Evolutionary conservation across 2,329 filamentous ascomycete genomes (phyloP), one percentile per base, ranked within the genome.

Genomic region (Drechslera avenae): DNA sequence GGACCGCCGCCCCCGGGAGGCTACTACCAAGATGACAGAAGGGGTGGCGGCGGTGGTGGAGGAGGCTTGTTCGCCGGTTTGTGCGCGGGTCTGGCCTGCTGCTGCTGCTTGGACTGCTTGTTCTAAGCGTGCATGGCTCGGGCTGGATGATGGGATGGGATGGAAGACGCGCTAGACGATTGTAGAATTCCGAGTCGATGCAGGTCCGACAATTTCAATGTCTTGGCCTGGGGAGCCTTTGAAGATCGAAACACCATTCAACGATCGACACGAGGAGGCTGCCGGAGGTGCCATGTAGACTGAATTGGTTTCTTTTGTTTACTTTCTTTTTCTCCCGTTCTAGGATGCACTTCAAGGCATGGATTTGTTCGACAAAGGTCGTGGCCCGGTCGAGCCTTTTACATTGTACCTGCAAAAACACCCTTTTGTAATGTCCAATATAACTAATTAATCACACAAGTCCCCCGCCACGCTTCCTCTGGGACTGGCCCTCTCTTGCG

Each of bases 91-190:
- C 55, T 80, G 65, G 78, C 79, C 31, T 80, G 78, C 60, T 81
- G 79, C 59, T 81, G 79, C 60, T 81, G 79, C 71, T 73, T 81
- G 68, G 79, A 81, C 57, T 73, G 77, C 53, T 63, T 81, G 62
- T 79, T 80, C 58, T 80, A 77, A 60, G 47, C 23, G 33, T 18
- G 18, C 6, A 13, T 30, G 28, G 12, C 30, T 30, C 13, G 3
- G 2, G 16, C 6, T 35, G 37, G 14, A 12, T 23, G 17, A 2
- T 34, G 7, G 34, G 19, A 17, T 26, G 41, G 19, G 37, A 21
- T 7, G 19, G 19, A 21, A 21, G 19, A 21, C 7, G 19, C 4
- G 19, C 19, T 4, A 21, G 19, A 21, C 19, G 19, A 21, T 21
- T 21, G 19, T 21, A 21, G 4, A 21, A 21, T n/a, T n/a, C n/a